Base-by-base conservation (phyloP, 805 yeast species). In the Myxozyma lipomycoides region DNA sequence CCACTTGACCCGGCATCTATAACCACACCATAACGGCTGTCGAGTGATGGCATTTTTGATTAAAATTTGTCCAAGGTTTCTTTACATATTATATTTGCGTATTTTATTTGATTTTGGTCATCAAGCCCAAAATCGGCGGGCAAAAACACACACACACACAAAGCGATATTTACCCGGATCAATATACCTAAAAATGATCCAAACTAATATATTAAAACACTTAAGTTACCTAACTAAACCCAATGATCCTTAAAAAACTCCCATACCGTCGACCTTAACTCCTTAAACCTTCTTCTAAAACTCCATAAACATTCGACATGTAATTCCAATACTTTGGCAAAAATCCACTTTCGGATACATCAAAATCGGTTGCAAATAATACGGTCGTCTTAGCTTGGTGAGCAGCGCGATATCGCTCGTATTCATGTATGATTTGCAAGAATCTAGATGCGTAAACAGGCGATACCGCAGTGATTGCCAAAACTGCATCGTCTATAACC, bases 1-100 rank as follows among this genome's bases (percentile, higher is more conserved):
- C 98, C 98, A 0, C 95, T 86, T 1, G 97, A 89, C 1, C 98
- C 98, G 0, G 97, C 88, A 67, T 91, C 98, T 2, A 91, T 77
- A 15, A 91, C 95, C 26, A 93, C 83, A 24, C 96, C 97, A 71
- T 86, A 90, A 28, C 10, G 34, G 15, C 15, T 28, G 15, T 10
- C 15, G 34, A 15, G 10, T 28, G 15, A 28, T 15, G 15, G n/a
- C n/a, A n/a, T n/a, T n/a, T n/a, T 28, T 10, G 12, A 28, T 28
- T 28, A 10, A 28, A 28, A 28, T 28, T 28, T 28, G 34, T 10
- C 15, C 34, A 28, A 10, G 15, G 15, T 10, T 10, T 15, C 10
- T 28, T 28, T 28, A 28, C 15, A 15, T 28, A 28, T 28, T 28
- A 28, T 10, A 28, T 28, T 15, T 28, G 10, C 10, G 15, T 15